These are phyloP conservation scores for Trichoderma semiorbis DNA, from an alignment of 2,329 filamentous ascomycete species.

Conservation along the genomic window DNA sequence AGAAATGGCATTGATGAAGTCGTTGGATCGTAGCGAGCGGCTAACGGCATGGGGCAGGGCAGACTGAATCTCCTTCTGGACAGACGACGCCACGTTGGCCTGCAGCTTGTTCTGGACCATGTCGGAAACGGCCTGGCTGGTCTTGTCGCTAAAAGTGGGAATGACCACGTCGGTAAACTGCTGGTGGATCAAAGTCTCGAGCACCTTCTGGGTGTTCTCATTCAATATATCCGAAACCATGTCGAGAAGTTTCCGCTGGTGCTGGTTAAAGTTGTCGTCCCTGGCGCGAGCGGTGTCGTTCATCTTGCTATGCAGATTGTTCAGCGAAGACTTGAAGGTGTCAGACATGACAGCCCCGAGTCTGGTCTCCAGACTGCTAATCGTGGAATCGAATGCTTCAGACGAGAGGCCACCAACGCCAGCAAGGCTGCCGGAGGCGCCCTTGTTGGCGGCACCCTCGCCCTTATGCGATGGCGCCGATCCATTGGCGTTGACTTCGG, in stretches of 20 bases:
- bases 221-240: slow-evolving; percentile 59
- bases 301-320: slow-evolving; percentile 59
- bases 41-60: slow-evolving; percentile 61
- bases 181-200: slow-evolving; percentile 70
- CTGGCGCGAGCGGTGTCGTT: slow-evolving; percentile 60
- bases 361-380: slow-evolving; percentile 51
- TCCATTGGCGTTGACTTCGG: slow-evolving; percentile 45
- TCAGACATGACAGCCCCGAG: slow-evolving; percentile 48
- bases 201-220: slow-evolving; percentile 64
- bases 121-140: slow-evolving; percentile 65
- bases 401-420: slow-evolving; percentile 33
- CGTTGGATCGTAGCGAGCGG: slow-evolving; percentile 62
- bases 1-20: slow-evolving; percentile 65
- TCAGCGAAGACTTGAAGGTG: slow-evolving; percentile 54
- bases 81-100: slow-evolving; percentile 58
- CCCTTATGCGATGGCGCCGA: slow-evolving; percentile 30
- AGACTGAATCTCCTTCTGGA: slow-evolving; percentile 72
- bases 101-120: slow-evolving; percentile 67
- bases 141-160: slow-evolving; percentile 67
- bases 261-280: slow-evolving; percentile 50
- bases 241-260: slow-evolving; percentile 53
- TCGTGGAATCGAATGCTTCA: slow-evolving; percentile 52
- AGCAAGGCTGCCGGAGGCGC: slow-evolving; percentile 20
- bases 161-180: slow-evolving; percentile 74
- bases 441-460: slow-evolving; percentile 34